Percentiles rank a stretch among this genome's conserved stretches.
Evolutionary conservation across 1,139 yeast species (phyloP).

Genomic region (Debaryomyces sp.): DNA sequence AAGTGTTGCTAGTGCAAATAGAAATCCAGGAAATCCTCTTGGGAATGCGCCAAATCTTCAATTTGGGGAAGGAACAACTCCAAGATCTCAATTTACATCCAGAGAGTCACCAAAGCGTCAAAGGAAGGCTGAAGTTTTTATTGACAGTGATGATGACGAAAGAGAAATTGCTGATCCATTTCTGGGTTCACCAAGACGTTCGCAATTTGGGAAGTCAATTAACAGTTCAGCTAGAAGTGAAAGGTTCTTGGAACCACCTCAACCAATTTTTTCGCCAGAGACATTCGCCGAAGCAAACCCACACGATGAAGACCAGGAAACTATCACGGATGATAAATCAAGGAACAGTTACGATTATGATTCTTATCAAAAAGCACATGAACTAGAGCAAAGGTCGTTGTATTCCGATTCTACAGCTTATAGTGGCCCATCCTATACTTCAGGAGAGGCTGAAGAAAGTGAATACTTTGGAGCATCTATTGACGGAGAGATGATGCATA

Average conservation of each 20-base stretch:
- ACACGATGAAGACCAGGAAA: constrained; percentile 41
- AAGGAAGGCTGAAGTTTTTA: constrained; percentile 48
- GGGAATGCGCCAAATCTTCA: constrained; percentile 30
- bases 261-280: constrained; percentile 64
- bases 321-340: constrained; percentile 23
- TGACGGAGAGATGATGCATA: constrained; percentile 50
- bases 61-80: constrained; percentile 31
- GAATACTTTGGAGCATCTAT: constrained; percentile 49
- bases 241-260: constrained; percentile 61
- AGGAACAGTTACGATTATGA: constrained; percentile 37
- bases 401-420: constrained; percentile 46
- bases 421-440: constrained; percentile 33
- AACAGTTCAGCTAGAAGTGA: constrained; percentile 45
- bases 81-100: constrained; percentile 58
- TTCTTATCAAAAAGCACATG: constrained; percentile 40
- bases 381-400: constrained; percentile 36
- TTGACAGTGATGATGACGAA: constrained; percentile 45
- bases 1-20: constrained; percentile 47
- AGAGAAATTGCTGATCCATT: constrained; percentile 19
- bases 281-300: constrained; percentile 66
- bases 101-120: constrained; percentile 70
- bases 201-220: constrained; percentile 27
- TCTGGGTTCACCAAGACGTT: constrained; percentile 39
- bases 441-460: constrained; percentile 26
- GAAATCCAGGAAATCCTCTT: constrained; percentile 17